Conservation (phyloP, 805 yeast genomes). For the Candida loeiensis region DNA sequence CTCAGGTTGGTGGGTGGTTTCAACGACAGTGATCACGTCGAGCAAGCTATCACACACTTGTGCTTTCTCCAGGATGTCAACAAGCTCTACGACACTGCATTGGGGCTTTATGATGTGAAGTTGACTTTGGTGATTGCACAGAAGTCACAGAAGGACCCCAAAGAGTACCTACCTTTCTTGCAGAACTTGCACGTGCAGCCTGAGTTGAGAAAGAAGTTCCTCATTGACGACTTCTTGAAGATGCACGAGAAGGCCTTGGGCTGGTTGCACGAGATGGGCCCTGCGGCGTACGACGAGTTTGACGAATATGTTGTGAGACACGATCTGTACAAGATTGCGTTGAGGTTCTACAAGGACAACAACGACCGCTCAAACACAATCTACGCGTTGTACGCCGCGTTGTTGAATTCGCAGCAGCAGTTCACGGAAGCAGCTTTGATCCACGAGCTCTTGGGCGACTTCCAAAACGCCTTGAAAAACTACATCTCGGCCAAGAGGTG, state of each 20-base stretch:
- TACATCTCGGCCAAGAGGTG: constrained; percentile 72
- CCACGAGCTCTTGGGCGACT: constrained; percentile 63
- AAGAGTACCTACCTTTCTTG: constrained; percentile 90
- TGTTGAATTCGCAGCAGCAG: constrained; percentile 52
- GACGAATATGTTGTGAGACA: constrained; percentile 67
- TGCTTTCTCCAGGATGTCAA: constrained; percentile 91
- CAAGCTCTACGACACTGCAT: constrained; percentile 69
- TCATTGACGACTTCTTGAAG: constrained; percentile 76
- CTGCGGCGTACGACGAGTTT: constrained; percentile 47
- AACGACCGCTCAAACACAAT: constrained; percentile 49
- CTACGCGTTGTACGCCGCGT: constrained; percentile 58
- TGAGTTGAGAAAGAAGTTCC: constrained; percentile 62
- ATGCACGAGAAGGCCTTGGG: constrained; percentile 64
- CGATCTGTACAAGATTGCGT: constrained; percentile 64
- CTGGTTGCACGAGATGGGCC: constrained; percentile 53
- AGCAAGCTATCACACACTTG: constrained; percentile 70
- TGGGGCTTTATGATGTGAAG: constrained; percentile 78
- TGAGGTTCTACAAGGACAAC: constrained; percentile 59
- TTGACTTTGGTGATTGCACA: constrained; percentile 85
- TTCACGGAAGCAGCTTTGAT: constrained; percentile 76
- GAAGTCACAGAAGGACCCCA: constrained; percentile 96
- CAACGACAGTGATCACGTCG: constrained; percentile 43
- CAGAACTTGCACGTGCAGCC: constrained; percentile 70
- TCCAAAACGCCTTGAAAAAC: constrained; percentile 61
- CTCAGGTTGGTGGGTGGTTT: constrained; percentile 57